Evolutionary conservation across 2,329 filamentous ascomycete genomes (phyloP), one percentile per base, ranked within the genome.

Genomic region (Neonectria neomacrospora): DNA sequence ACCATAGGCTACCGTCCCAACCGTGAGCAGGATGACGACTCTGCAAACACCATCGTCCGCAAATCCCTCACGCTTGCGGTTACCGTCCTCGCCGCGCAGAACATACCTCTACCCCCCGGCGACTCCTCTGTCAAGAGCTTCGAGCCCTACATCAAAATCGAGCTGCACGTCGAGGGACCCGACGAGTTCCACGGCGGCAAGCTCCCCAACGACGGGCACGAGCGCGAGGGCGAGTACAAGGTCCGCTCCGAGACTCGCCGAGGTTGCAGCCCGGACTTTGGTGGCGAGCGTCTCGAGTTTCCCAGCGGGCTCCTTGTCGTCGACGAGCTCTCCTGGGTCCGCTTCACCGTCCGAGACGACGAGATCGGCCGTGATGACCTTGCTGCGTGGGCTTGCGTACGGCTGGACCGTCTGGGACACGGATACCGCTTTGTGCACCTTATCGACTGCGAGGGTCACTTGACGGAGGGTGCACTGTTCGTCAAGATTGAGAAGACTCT

Each of bases 281-380:
- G 76, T 41, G 82, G 81, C 1, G 85, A 91, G 74, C 80, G 78
- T 56, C 77, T 93, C 14, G 78, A 81, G 32, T 92, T 93, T 68
- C 79, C 82, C 20, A 77, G 77, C 0, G 79, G 88, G 30, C 76
- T 79, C 1, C 83, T 86, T 9, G 82, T 93, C 1, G 83, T 92
- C 9, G 87, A 91, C 55, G 87, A 91, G 73, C 81, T 94, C 65
- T 88, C 88, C 30, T 94, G 94, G 80, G 83, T 93, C 57, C 85
- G 91, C 72, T 92, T 98, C 82, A 93, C 96, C 71, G 84, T 98
- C 69, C 91, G 94, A 77, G 93, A 98, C 76, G 91, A 97, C 70
- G 91, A 95, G 77, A 87, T 94, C 68, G 89, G 90, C 4, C 85
- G 86, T 66, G 94, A 98, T 73, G 86, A 91, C 63, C 78, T 97